Evolutionary conservation across 176 grass and related monocot species (phyloP).

Genomic region (Aegilops umbellulata): DNA sequence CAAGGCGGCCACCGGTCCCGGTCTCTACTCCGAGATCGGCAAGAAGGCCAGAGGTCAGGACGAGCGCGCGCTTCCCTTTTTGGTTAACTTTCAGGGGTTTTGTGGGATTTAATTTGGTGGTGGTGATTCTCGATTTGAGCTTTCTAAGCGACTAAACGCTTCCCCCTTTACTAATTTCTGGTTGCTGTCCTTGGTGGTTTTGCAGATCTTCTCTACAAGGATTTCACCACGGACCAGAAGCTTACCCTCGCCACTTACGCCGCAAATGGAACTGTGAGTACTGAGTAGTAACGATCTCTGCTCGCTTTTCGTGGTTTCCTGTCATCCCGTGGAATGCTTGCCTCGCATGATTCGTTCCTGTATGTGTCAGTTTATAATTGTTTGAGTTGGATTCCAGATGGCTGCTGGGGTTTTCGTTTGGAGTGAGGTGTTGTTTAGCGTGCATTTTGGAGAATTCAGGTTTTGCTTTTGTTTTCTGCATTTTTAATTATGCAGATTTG

Average conservation of each 20-base stretch:
- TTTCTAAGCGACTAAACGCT: neutral
- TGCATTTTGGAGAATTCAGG: neutral
- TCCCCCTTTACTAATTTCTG: neutral
- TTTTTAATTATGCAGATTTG: neutral
- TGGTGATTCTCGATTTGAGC: neutral
- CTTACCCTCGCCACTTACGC: constrained; percentile 51
- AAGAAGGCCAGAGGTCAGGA: constrained; percentile 54
- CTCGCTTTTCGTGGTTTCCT: neutral
- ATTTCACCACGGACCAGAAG: constrained; percentile 60
- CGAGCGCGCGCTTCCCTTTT: neutral
- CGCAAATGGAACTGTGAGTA: constrained; percentile 60
- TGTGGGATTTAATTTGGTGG: neutral
- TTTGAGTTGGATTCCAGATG: constrained; percentile 4
- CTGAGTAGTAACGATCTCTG: constrained; percentile 33
- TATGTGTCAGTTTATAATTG: neutral
- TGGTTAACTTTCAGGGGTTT: neutral
- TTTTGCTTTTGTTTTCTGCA: neutral
- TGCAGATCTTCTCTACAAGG: constrained; percentile 65
- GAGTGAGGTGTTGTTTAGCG: neutral
- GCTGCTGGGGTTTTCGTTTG: no score
- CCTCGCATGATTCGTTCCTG: neutral
- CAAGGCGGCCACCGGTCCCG: constrained; percentile 48
- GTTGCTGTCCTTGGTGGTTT: neutral
- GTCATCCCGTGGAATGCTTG: neutral
- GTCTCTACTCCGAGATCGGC: constrained; percentile 59